Conservation (phyloP, 2,329 filamentous ascomycete genomes). For the Chaetothyriales sp. region DNA sequence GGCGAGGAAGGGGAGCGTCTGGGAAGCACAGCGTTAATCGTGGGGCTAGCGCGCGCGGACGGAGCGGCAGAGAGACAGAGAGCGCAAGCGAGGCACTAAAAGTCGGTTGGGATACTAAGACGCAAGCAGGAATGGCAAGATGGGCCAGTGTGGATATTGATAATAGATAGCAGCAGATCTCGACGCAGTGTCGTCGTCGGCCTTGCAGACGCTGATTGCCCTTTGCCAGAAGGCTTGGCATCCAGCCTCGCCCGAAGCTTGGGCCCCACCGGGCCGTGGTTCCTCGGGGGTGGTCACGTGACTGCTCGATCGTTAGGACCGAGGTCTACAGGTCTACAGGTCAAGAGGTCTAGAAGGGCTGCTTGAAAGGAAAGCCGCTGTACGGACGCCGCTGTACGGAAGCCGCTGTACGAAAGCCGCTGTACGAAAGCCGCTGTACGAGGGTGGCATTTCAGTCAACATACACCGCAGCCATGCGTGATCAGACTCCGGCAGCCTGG, state of each 20-base stretch:
- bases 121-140: not conserved
- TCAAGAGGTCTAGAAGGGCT: too few relatives aligned
- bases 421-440: too few relatives aligned
- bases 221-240: not conserved
- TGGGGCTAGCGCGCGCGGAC: not conserved
- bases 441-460: too few relatives aligned
- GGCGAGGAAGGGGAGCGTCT: not conserved
- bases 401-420: too few relatives aligned
- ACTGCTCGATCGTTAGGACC: not conserved
- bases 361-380: too few relatives aligned
- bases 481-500: too few relatives aligned
- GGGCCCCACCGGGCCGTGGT: not conserved
- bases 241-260: not conserved
- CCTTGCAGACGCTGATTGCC: not conserved
- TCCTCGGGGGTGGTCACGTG: not conserved
- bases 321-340: too few relatives aligned
- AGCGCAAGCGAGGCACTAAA: not conserved
- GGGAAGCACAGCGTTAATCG: not conserved
- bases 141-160: constrained; percentile 6
- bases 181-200: not conserved
- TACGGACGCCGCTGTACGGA: too few relatives aligned
- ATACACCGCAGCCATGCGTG: too few relatives aligned
- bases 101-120: not conserved
- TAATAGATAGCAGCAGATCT: constrained; percentile 1
- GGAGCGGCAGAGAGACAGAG: not conserved